Evolutionary conservation across 164 flowering plant genomes (phyloP).

Genomic region (Sextonia rubra): DNA sequence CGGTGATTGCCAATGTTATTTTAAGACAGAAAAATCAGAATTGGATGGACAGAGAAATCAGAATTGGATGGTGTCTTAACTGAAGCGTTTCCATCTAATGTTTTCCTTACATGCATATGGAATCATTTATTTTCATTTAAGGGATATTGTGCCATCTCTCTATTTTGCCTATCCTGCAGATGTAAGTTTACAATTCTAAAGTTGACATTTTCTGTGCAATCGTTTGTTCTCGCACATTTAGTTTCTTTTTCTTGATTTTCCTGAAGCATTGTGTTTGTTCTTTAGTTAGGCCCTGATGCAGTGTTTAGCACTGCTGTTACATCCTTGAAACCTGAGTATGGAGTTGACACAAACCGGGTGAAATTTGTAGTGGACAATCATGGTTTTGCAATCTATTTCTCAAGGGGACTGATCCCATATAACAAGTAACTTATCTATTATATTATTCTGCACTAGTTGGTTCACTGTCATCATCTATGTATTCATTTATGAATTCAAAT

Average conservation of each 20-base stretch:
- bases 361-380: slow-evolving; percentile 81
- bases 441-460: neutral
- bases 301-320: slow-evolving; percentile 99
- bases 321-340: slow-evolving; percentile 81
- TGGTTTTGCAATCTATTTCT: slow-evolving; percentile 94
- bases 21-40: no score
- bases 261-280: neutral
- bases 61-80: no score
- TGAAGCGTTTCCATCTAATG: no score
- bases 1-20: no score
- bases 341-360: slow-evolving; percentile 81
- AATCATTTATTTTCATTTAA: no score
- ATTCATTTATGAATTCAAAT: neutral
- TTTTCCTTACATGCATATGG: no score
- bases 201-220: no score
- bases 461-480: neutral
- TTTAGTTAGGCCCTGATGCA: slow-evolving; percentile 88
- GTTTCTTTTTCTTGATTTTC: slow-evolving; percentile 5
- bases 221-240: neutral
- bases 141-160: neutral
- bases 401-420: slow-evolving; percentile 85
- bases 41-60: no score
- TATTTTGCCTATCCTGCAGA: neutral
- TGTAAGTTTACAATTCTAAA: no score
- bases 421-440: slow-evolving; percentile 58